phyloP scores from a whole-genome alignment of 148 eudicot genomes.

The Persicaria tinctoria region DNA sequence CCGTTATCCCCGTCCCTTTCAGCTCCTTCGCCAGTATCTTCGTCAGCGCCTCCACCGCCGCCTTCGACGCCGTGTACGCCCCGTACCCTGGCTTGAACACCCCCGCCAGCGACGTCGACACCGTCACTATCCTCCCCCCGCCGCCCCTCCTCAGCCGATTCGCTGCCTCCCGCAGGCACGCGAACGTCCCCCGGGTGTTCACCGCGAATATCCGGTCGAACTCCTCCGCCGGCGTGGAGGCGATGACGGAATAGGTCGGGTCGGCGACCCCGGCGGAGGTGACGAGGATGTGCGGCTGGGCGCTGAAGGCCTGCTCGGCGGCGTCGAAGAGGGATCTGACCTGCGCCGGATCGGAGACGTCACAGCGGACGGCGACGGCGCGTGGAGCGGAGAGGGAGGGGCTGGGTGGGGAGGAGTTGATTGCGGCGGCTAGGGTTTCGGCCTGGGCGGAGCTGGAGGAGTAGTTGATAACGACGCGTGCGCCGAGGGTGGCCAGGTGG shows the following conservation, averaged over 20 bases:
- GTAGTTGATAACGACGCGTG: slow-evolving; percentile 41
- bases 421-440: neutral
- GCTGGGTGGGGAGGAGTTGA: neutral
- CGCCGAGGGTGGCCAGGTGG: slow-evolving; percentile 43
- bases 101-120: slow-evolving; percentile 29
- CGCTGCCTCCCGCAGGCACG: neutral
- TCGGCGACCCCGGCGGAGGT: slow-evolving; percentile 26
- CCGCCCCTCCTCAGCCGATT: slow-evolving; percentile 26
- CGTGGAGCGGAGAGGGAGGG: slow-evolving; percentile 1
- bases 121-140: slow-evolving; percentile 32
- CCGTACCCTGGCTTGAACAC: slow-evolving; percentile 28
- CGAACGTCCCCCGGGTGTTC: no score
- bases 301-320: slow-evolving; percentile 4
- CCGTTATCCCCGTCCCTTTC: slow-evolving; percentile 35
- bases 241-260: slow-evolving; percentile 21
- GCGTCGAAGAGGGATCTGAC: neutral
- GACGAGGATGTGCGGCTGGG: slow-evolving; percentile 25
- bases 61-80: slow-evolving; percentile 38
- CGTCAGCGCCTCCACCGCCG: slow-evolving; percentile 37
- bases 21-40: slow-evolving; percentile 41
- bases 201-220: no score
- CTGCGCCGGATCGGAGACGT: slow-evolving; percentile 4
- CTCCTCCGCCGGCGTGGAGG: slow-evolving; percentile 16
- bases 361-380: neutral
- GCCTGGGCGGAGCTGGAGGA: slow-evolving; percentile 23